Evolutionary conservation across 768 basidiomycete genomes (phyloP).

Genomic region (Amanita inopinata): DNA sequence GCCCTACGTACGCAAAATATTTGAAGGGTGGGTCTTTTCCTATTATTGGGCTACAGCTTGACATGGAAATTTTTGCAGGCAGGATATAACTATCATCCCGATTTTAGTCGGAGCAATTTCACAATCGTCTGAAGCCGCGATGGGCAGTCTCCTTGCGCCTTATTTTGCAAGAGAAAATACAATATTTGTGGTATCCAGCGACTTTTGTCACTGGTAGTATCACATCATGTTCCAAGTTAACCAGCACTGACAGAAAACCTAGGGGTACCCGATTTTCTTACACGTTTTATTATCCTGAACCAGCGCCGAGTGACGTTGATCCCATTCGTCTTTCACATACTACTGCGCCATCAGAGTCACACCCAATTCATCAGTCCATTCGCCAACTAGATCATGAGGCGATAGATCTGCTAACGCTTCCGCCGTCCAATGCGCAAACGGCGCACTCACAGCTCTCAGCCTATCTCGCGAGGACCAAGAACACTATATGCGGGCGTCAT

Average conservation of each 20-base stretch:
- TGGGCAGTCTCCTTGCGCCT: conserved; percentile 66
- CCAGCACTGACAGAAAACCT: neutral
- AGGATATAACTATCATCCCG: conserved; percentile 77
- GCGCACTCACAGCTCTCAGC: conserved; percentile 55
- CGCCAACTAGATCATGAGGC: conserved; percentile 78
- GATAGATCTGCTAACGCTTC: conserved; percentile 59
- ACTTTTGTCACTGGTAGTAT: conserved; percentile 94
- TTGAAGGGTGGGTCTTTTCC: conserved; percentile 50
- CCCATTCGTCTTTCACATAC: conserved; percentile 43
- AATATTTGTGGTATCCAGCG: conserved; percentile 85
- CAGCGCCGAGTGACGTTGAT: conserved; percentile 34
- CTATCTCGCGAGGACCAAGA: conserved; percentile 69
- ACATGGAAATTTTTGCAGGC: conserved; percentile 25
- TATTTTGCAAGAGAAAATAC: conserved; percentile 74
- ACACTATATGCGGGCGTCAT: conserved; percentile 96
- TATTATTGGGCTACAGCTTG: conserved; percentile 1
- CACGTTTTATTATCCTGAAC: conserved; percentile 75
- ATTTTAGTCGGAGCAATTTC: conserved; percentile 80
- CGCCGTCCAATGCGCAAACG: conserved; percentile 37
- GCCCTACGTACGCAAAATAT: conserved; percentile 80
- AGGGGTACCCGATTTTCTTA: conserved; percentile 85
- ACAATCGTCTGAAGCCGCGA: conserved; percentile 46
- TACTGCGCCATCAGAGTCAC: conserved; percentile 27
- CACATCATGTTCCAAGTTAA: neutral
- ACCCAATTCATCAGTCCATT: conserved; percentile 81